Conservation (phyloP, 352 stramenopile genomes). For the Phytopythium aichiense region DNA sequence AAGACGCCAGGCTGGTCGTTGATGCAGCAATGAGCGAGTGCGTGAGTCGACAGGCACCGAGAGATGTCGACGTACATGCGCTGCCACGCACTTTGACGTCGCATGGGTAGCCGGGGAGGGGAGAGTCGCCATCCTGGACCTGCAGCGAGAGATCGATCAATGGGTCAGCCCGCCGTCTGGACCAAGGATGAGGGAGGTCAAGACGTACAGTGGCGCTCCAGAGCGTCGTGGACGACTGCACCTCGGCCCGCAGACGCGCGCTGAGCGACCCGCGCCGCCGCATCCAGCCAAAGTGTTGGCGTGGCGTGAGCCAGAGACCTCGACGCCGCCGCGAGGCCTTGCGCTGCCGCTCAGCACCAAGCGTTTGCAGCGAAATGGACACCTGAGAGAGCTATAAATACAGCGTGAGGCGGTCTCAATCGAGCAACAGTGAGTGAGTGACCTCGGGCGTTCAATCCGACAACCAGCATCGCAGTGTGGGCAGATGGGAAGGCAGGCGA, state of each 20-base stretch:
- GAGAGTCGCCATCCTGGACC: slow-evolving; percentile 2
- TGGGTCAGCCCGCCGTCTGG: neutral
- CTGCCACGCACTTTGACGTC: slow-evolving; percentile 21
- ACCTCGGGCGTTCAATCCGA: too few species aligned
- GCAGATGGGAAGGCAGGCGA: too few species aligned
- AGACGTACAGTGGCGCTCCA: slow-evolving; percentile 13
- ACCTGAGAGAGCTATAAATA: neutral
- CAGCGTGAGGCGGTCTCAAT: too few species aligned
- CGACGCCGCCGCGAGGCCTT: too few species aligned
- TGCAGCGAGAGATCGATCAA: neutral
- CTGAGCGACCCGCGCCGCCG: slow-evolving; percentile 37
- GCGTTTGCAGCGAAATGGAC: too few species aligned
- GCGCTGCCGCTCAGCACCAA: too few species aligned
- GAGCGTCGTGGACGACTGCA: slow-evolving; percentile 26
- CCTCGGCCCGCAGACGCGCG: slow-evolving; percentile 40
- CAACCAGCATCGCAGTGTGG: too few species aligned
- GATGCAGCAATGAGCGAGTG: neutral
- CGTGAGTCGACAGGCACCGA: neutral
- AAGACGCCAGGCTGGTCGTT: slow-evolving; percentile 45
- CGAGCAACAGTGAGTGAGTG: too few species aligned
- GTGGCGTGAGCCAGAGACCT: too few species aligned
- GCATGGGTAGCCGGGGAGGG: slow-evolving; percentile 15
- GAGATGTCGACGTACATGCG: neutral
- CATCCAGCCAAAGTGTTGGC: neutral
- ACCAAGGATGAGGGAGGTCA: neutral